Percentiles rank a stretch among this genome's conserved stretches.
Evolutionary conservation across 2,329 filamentous ascomycete genomes (phyloP).

Genomic region (Venturia pyrina): DNA sequence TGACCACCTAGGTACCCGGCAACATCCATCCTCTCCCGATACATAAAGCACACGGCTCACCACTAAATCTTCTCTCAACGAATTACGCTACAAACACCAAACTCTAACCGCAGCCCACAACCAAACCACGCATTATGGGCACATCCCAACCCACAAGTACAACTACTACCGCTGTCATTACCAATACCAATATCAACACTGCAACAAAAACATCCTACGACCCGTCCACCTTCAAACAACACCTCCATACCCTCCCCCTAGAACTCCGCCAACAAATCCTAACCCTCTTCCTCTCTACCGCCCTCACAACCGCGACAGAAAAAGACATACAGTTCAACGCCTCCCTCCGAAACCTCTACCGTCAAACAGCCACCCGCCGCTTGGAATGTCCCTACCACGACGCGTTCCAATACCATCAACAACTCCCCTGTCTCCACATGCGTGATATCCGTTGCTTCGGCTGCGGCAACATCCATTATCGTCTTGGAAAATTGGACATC

Average conservation of each 20-base stretch:
- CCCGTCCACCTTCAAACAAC: neutral
- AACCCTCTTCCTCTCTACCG: neutral
- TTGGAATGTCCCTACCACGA: neutral
- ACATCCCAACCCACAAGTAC: neutral
- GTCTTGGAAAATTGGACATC: neutral
- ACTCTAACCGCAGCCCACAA: too few relatives aligned
- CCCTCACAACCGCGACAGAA: neutral
- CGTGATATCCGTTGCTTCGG: neutral
- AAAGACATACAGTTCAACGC: neutral
- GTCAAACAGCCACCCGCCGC: neutral
- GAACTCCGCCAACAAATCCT: neutral
- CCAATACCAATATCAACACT: neutral
- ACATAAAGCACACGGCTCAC: neutral
- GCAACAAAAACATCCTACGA: neutral
- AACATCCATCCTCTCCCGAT: too few relatives aligned
- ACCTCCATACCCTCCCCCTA: neutral
- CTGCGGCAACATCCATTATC: neutral
- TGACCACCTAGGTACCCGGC: neutral
- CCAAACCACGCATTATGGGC: neutral
- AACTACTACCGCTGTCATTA: neutral
- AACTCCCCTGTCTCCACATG: neutral
- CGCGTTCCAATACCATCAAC: neutral
- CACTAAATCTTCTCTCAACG: neutral
- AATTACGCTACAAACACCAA: neutral
- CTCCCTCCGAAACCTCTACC: neutral